Percentiles rank a stretch among this genome's conserved stretches.
These are phyloP conservation scores for Schizopora paradoxa DNA, from an alignment of 1,284 basidiomycete species.

Conservation along the genomic window DNA sequence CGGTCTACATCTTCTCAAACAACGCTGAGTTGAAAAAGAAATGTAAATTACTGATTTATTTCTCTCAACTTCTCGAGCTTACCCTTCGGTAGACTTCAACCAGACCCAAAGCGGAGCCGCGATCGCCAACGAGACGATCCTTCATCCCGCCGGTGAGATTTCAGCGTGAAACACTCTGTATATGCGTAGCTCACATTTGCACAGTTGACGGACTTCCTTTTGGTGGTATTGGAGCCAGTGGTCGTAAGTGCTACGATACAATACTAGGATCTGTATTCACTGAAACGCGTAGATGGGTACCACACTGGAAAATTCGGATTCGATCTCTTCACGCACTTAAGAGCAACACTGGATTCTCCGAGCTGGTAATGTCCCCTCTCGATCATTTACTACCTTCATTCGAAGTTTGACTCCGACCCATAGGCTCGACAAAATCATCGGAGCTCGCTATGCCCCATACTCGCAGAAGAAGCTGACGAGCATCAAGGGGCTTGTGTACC, in stretches of 20 bases:
- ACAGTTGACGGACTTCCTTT: conserved; percentile 66
- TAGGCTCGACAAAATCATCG: conserved; percentile 53
- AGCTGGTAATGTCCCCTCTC: conserved; percentile 40
- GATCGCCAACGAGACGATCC: conserved; percentile 60
- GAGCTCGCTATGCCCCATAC: conserved; percentile 62
- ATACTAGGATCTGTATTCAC: not conserved
- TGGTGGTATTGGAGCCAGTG: conserved; percentile 68
- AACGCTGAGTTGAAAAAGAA: conserved; percentile 56
- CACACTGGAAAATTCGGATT: conserved; percentile 63
- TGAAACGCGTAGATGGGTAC: conserved; percentile 48
- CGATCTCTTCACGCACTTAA: conserved; percentile 63
- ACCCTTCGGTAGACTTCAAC: conserved; percentile 44
- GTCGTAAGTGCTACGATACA: conserved; percentile 42
- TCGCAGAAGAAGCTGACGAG: conserved; percentile 26
- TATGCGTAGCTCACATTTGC: not conserved
- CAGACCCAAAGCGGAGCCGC: conserved; percentile 65
- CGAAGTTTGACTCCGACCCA: not conserved
- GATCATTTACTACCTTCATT: not conserved
- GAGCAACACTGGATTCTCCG: conserved; percentile 59
- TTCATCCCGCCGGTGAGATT: conserved; percentile 48
- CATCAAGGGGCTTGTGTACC: conserved; percentile 4
- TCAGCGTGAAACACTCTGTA: not conserved
- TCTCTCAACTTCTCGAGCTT: conserved; percentile 4
- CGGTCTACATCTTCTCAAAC: conserved; percentile 71
- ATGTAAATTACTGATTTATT: conserved; percentile 31